Conservation (phyloP, 148 eudicot genomes). For the Rhododendron williamsianum region DNA sequence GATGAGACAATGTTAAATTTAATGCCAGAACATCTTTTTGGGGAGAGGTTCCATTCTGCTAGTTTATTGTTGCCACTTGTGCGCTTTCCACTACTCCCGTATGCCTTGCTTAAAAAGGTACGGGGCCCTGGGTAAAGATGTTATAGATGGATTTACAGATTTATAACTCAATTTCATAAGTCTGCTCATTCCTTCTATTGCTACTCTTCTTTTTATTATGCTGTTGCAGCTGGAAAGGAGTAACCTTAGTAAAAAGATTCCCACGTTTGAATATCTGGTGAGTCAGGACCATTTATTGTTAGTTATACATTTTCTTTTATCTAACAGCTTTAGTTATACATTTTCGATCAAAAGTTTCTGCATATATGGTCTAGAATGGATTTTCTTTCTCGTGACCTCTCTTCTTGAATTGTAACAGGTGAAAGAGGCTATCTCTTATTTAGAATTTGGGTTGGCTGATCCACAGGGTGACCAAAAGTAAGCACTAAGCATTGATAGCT, state of each 20-base stretch:
- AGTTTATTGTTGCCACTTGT: conserved; percentile 49
- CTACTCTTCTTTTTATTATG: not conserved
- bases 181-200: not conserved
- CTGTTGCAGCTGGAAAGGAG: conserved; percentile 65
- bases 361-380: not conserved
- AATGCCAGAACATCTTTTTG: conserved; percentile 54
- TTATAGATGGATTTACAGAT: not conserved
- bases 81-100: conserved; percentile 72
- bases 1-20: conserved; percentile 48
- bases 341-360: not conserved
- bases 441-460: conserved; percentile 40
- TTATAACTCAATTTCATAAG: not conserved
- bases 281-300: conserved; percentile 19
- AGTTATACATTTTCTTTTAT: no score
- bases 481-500: conserved; percentile 16
- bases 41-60: conserved; percentile 60
- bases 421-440: conserved; percentile 53
- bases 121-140: not conserved
- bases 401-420: conserved; percentile 40
- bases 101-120: conserved; percentile 69
- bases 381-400: not conserved
- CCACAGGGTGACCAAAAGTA: conserved; percentile 51
- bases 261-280: conserved; percentile 50
- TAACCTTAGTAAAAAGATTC: conserved; percentile 43
- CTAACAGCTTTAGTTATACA: not conserved